Percentiles rank a stretch among this genome's conserved stretches.
phyloP scores from a whole-genome alignment of 371 early-diverging fungal genomes.

The Syncephalastrum contaminatum region DNA sequence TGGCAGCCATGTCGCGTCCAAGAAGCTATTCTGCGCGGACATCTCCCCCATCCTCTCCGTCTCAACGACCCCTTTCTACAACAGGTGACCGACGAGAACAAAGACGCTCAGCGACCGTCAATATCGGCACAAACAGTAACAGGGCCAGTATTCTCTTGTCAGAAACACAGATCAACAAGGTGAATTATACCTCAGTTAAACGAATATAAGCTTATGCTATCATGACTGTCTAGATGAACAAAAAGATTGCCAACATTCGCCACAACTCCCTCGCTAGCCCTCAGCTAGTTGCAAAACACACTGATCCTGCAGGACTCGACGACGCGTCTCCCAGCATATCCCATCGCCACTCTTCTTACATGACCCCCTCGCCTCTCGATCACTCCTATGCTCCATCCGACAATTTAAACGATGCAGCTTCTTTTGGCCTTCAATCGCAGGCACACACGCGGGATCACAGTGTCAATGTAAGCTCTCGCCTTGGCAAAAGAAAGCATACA shows the following conservation, averaged over 20 bases:
- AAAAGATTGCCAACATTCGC: constrained; percentile 36
- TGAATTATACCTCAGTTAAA: constrained; percentile 10
- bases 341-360: constrained; percentile 10
- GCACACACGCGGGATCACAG: constrained; percentile 1
- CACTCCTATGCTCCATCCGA: too few relatives aligned
- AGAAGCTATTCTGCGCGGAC: constrained; percentile 19
- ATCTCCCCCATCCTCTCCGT: constrained; percentile 19
- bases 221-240: constrained; percentile 27
- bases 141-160: constrained; percentile 30
- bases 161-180: constrained; percentile 41
- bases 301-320: constrained; percentile 6
- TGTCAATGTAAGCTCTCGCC: constrained; percentile 6
- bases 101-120: constrained; percentile 7
- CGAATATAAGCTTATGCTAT: background rate
- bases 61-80: constrained; percentile 9
- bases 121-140: constrained; percentile 8
- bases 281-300: constrained; percentile 11
- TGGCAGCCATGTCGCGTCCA: constrained; percentile 25
- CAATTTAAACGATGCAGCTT: too few relatives aligned
- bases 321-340: constrained; percentile 6
- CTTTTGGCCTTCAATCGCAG: background rate
- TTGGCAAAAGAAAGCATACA: constrained; percentile 4
- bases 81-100: constrained; percentile 13
- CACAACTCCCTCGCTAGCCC: constrained; percentile 25
- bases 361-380: background rate